Evolutionary conservation across 129 eudicot species (phyloP).

Genomic region (Lactuca sativa): DNA sequence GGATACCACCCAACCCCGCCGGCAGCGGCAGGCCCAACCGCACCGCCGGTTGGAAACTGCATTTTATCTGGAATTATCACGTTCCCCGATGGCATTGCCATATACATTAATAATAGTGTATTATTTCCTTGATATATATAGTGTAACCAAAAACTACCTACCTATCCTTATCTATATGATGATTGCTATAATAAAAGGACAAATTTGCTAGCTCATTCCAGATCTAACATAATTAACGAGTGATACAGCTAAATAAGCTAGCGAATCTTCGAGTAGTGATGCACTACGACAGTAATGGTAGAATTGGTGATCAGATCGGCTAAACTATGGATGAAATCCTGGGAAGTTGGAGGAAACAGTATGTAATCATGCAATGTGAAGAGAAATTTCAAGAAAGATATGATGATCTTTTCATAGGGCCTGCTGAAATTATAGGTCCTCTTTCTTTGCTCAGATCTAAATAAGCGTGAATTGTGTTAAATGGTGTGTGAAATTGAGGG

Average conservation of each 20-base stretch:
- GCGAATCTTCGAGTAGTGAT: slow-evolving; percentile 21
- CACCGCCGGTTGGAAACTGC: slow-evolving; percentile 42
- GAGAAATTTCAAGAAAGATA: neutral
- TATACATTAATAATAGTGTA: slow-evolving; percentile 17
- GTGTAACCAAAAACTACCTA: neutral
- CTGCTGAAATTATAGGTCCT: neutral
- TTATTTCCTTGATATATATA: neutral
- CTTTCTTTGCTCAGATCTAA: slow-evolving; percentile 7
- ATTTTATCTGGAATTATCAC: slow-evolving; percentile 61
- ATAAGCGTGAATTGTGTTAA: slow-evolving; percentile 11
- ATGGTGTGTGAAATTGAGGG: slow-evolving; percentile 20
- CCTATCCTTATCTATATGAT: neutral
- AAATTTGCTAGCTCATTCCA: slow-evolving; percentile 28
- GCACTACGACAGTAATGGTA: slow-evolving; percentile 2
- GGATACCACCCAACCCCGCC: slow-evolving; percentile 47
- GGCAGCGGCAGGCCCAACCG: slow-evolving; percentile 8
- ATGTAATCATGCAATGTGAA: slow-evolving; percentile 26
- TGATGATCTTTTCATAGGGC: neutral
- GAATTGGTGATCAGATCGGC: slow-evolving; percentile 14
- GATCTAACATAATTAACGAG: slow-evolving; percentile 35
- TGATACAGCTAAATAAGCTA: neutral
- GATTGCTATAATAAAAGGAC: neutral
- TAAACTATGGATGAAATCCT: neutral
- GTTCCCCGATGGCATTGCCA: slow-evolving; percentile 74
- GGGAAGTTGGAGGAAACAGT: slow-evolving; percentile 5